phyloP scores from a whole-genome alignment of 257 asterid genomes.

The Plantago elongata region DNA sequence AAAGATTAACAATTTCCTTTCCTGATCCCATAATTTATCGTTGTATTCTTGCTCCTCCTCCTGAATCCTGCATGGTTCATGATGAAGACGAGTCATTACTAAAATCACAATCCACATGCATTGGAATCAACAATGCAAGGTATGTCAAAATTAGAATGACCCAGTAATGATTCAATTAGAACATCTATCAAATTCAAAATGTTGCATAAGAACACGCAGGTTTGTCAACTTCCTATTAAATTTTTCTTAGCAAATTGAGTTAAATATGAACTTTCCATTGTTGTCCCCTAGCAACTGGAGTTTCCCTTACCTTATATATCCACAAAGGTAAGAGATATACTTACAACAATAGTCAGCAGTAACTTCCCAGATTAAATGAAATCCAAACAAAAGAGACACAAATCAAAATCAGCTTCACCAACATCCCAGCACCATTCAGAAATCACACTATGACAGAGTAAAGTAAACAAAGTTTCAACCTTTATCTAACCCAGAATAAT shows the following conservation, averaged over 20 bases:
- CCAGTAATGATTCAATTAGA: background rate
- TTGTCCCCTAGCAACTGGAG: too few species aligned
- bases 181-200: too few species aligned
- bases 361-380: background rate
- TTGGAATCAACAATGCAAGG: background rate
- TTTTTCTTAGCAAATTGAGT: too few species aligned
- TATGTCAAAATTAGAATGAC: background rate
- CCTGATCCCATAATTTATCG: conserved; percentile 40
- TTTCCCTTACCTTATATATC: too few species aligned
- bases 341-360: background rate
- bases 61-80: conserved; percentile 24
- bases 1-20: conserved; percentile 37
- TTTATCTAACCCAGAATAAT: background rate
- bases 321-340: too few species aligned
- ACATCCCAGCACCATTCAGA: background rate
- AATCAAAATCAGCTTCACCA: background rate
- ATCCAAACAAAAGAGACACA: background rate
- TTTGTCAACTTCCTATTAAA: too few species aligned
- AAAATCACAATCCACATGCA: conserved; percentile 1
- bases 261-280: too few species aligned
- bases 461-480: background rate
- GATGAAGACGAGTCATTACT: conserved; percentile 4
- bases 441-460: conserved; percentile 5
- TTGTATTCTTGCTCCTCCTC: conserved; percentile 11
- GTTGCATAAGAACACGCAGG: too few species aligned